Conservation (phyloP, 2,329 filamentous ascomycete species). For the Cercospora sojina region DNA sequence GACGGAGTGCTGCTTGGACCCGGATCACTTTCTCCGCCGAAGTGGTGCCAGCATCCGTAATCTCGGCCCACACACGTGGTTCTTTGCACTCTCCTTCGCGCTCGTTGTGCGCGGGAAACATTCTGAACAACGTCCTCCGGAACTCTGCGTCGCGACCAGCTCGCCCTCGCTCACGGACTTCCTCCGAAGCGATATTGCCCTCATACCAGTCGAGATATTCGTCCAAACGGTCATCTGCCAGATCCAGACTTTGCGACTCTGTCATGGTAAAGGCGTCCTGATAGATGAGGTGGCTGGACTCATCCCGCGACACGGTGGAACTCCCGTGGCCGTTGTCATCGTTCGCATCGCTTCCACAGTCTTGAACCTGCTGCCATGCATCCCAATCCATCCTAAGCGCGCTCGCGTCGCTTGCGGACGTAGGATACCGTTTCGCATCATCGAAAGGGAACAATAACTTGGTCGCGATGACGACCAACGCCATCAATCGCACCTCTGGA, state of each 20-base stretch:
- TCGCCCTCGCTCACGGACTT: slow-evolving; percentile 38
- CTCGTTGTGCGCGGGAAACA: slow-evolving; percentile 41
- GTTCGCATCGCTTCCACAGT: not conserved
- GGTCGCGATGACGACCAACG: slow-evolving; percentile 69
- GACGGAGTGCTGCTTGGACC: slow-evolving; percentile 46
- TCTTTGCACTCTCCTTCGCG: slow-evolving; percentile 9
- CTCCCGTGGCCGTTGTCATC: slow-evolving; percentile 2
- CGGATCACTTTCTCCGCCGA: slow-evolving; percentile 41
- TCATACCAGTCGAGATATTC: slow-evolving; percentile 80
- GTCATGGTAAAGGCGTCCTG: slow-evolving; percentile 54
- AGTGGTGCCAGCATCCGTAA: slow-evolving; percentile 19
- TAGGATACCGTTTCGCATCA: slow-evolving; percentile 52
- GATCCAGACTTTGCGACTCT: slow-evolving; percentile 61
- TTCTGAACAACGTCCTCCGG: slow-evolving; percentile 41
- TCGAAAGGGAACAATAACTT: slow-evolving; percentile 81
- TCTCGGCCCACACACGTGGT: slow-evolving; percentile 18
- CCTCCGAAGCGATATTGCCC: slow-evolving; percentile 58
- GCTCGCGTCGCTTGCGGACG: slow-evolving; percentile 55
- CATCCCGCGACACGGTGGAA: slow-evolving; percentile 6
- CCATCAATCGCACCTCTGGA: slow-evolving; percentile 73
- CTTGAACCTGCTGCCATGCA: slow-evolving; percentile 59
- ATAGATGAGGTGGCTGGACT: slow-evolving; percentile 33
- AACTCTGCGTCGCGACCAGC: slow-evolving; percentile 41
- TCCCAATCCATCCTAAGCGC: slow-evolving; percentile 69
- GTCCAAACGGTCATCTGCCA: slow-evolving; percentile 64